Evolutionary conservation across 2,329 filamentous ascomycete species (phyloP).

Genomic region (Xylaria sp.): DNA sequence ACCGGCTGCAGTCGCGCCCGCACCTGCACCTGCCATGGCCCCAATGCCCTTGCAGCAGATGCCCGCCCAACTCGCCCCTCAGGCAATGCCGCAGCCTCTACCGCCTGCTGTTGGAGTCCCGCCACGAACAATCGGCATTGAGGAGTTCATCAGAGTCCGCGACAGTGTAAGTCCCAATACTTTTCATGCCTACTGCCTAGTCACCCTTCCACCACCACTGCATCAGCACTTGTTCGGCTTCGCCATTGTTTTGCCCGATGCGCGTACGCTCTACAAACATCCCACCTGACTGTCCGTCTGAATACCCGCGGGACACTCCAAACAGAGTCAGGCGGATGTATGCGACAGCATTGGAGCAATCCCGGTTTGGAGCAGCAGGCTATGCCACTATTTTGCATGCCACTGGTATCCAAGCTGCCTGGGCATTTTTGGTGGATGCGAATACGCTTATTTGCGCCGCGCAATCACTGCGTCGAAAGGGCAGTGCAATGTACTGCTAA

Average conservation of each 20-base stretch:
- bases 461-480: not conserved
- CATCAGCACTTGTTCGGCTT: too few relatives aligned
- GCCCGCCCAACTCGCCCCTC: constrained; percentile 22
- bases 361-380: not conserved
- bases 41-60: constrained; percentile 37
- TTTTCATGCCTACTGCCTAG: constrained; percentile 14
- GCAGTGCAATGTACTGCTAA: not conserved
- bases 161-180: constrained; percentile 69
- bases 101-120: constrained; percentile 16
- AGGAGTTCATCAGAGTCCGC: constrained; percentile 78
- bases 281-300: too few relatives aligned
- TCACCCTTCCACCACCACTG: constrained; percentile 9
- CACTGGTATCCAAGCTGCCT: not conserved
- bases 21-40: constrained; percentile 43
- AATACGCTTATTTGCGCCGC: not conserved
- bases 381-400: not conserved
- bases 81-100: constrained; percentile 28
- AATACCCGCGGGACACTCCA: too few relatives aligned
- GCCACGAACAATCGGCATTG: constrained; percentile 59
- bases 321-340: not conserved
- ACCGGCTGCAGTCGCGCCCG: constrained; percentile 39
- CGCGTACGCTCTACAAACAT: too few relatives aligned
- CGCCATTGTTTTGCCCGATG: too few relatives aligned
- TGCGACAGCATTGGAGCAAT: not conserved
- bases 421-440: not conserved